A percentile compares a stretch with the other conserved stretches of the same genome.
Evolutionary conservation across 108 stramenopile genomes (phyloP).

Genomic region (Cyclotella kingstonii): DNA sequence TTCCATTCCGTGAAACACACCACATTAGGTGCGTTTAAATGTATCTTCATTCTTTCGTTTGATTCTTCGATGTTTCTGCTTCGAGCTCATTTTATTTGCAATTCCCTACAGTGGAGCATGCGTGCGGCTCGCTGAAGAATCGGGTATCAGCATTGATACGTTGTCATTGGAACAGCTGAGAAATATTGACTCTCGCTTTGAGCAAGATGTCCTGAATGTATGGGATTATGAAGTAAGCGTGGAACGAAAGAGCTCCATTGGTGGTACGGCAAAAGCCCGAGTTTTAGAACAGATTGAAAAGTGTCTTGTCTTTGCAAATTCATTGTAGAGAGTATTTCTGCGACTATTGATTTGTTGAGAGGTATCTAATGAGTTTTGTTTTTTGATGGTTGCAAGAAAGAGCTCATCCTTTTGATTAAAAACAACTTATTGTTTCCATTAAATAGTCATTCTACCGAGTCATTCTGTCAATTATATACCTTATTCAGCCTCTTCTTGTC

Average conservation of each 20-base stretch:
- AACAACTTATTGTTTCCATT: too few relatives aligned
- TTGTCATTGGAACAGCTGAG: constrained; percentile 83
- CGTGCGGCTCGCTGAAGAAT: constrained; percentile 85
- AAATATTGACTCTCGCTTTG: constrained; percentile 83
- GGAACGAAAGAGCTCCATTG: constrained; percentile 85
- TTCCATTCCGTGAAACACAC: constrained; percentile 99
- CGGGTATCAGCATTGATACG: constrained; percentile 69
- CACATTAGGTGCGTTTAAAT: constrained; percentile 84
- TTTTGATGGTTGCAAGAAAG: too few relatives aligned
- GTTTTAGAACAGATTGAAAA: constrained; percentile 82
- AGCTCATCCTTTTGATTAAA: too few relatives aligned
- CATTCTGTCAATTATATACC: neutral
- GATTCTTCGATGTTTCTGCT: too few relatives aligned
- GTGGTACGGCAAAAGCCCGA: constrained; percentile 75
- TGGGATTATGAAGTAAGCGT: constrained; percentile 91
- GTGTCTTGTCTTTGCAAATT: constrained; percentile 62
- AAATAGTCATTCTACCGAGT: neutral
- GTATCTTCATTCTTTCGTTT: too few relatives aligned
- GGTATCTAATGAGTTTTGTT: neutral
- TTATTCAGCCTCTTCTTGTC: neutral
- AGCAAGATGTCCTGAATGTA: constrained; percentile 80
- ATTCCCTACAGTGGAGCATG: constrained; percentile 66
- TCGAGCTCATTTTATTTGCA: too few relatives aligned
- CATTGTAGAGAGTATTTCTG: constrained; percentile 32
- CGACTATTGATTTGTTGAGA: neutral